A percentile compares a stretch with the other conserved stretches of the same genome.
These are phyloP conservation scores for Fusarium keratoplasticum DNA, from an alignment of 2,329 filamentous ascomycete genomes.

Conservation along the genomic window DNA sequence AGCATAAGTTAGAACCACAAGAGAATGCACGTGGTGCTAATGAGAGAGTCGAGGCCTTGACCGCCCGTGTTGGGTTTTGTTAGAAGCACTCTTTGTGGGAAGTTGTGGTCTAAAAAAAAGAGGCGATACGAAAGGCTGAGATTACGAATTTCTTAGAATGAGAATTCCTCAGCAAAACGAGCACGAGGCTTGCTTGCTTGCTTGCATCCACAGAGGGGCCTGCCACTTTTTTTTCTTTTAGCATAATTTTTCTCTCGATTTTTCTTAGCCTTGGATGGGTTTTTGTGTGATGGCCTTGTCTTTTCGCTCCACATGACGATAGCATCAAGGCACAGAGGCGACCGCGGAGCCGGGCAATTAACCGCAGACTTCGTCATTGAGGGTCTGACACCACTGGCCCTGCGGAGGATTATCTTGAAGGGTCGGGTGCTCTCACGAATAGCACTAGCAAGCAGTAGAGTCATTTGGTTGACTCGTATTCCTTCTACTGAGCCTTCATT, in stretches of 20 bases:
- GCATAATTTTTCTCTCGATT: not conserved
- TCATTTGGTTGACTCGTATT: not conserved
- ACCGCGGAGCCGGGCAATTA: slow-evolving; percentile 25
- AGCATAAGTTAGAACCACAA: slow-evolving; percentile 14
- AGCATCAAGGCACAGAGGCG: slow-evolving; percentile 1
- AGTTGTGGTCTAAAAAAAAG: not conserved
- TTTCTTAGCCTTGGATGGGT: not conserved
- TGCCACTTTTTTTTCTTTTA: not conserved
- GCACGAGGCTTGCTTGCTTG: not conserved
- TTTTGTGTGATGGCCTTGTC: slow-evolving; percentile 3
- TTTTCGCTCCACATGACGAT: slow-evolving; percentile 16
- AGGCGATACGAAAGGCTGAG: slow-evolving; percentile 6
- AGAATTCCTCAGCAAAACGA: slow-evolving; percentile 7
- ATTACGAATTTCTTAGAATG: slow-evolving; percentile 16
- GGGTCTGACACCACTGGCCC: not conserved
- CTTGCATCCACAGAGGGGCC: not conserved
- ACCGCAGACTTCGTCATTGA: slow-evolving; percentile 31
- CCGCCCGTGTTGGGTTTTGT: slow-evolving; percentile 1
- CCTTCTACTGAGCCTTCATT: not conserved
- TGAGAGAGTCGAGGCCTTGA: slow-evolving; percentile 1
- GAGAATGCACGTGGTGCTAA: slow-evolving; percentile 21
- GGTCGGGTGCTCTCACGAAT: not conserved
- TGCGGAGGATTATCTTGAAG: slow-evolving; percentile 13
- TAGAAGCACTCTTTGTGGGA: not conserved
- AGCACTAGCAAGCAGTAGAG: not conserved